phyloP scores from a whole-genome alignment of 352 stramenopile genomes.

The Pythium guiyangense region DNA sequence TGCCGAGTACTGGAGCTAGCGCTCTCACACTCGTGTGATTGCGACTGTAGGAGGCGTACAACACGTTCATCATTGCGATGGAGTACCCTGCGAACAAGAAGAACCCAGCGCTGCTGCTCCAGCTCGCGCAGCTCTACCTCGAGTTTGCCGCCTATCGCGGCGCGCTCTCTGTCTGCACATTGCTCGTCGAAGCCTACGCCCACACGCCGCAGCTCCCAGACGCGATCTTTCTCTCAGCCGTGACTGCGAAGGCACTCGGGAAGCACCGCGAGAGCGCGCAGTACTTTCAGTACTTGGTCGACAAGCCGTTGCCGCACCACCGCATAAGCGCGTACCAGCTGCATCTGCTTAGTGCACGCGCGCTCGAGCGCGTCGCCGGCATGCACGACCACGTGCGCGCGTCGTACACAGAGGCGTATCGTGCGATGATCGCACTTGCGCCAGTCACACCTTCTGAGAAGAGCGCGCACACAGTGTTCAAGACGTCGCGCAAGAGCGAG shows the following conservation, averaged over 20 bases:
- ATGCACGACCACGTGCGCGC: slow-evolving; percentile 44
- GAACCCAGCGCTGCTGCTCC: slow-evolving; percentile 45
- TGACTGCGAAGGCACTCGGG: slow-evolving; percentile 44
- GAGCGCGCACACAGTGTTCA: slow-evolving; percentile 44
- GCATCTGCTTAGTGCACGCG: slow-evolving; percentile 43
- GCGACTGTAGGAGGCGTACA: slow-evolving; percentile 47
- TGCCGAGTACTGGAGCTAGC: no score
- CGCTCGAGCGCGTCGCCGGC: slow-evolving; percentile 36
- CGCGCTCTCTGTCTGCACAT: slow-evolving; percentile 58
- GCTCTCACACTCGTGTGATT: no score
- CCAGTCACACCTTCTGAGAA: slow-evolving; percentile 51
- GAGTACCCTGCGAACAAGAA: slow-evolving; percentile 70
- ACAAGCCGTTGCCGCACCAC: slow-evolving; percentile 35
- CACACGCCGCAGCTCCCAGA: slow-evolving; percentile 34
- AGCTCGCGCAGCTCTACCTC: slow-evolving; percentile 59
- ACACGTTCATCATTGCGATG: slow-evolving; percentile 77
- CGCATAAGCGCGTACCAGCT: slow-evolving; percentile 50
- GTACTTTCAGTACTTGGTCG: slow-evolving; percentile 67
- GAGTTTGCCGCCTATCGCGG: slow-evolving; percentile 58
- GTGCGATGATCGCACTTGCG: slow-evolving; percentile 38
- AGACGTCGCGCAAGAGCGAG: slow-evolving; percentile 64
- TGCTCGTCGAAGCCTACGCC: slow-evolving; percentile 59
- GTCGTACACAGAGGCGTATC: slow-evolving; percentile 52
- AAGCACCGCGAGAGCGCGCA: slow-evolving; percentile 62
- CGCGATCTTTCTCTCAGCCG: slow-evolving; percentile 60